Percentiles rank a stretch among this genome's conserved stretches.
Conservation (phyloP, 192 early-diverging fungal species). For the Podila clonocystis region DNA sequence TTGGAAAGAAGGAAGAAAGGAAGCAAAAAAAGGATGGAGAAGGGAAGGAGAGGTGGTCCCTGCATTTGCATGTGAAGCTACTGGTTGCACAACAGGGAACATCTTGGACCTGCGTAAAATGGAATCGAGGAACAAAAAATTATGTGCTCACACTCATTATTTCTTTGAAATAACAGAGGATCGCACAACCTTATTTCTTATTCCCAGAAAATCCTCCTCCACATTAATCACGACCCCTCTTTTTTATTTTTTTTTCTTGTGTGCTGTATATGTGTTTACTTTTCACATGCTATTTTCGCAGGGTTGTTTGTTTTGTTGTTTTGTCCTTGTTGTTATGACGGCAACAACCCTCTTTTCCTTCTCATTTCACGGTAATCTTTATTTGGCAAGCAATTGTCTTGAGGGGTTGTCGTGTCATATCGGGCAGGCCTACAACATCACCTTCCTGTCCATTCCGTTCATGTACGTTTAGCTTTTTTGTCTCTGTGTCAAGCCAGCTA, state of each 20-base stretch:
- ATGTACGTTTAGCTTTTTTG: background rate
- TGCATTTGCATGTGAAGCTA: slow-evolving; percentile 2
- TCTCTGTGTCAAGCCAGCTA: too few species aligned
- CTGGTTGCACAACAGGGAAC: background rate
- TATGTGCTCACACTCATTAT: too few species aligned
- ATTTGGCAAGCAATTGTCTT: background rate
- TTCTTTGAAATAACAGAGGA: background rate
- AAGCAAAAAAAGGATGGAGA: background rate
- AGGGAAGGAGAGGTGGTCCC: background rate
- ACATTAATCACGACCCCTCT: background rate
- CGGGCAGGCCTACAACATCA: background rate
- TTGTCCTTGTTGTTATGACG: background rate
- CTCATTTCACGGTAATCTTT: background rate
- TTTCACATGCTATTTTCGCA: slow-evolving; percentile 6
- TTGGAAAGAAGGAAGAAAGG: background rate
- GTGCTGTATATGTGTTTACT: background rate
- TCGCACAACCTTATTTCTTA: background rate
- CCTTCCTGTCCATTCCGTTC: background rate
- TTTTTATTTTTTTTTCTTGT: too few species aligned
- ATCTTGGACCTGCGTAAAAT: background rate
- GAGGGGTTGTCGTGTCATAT: background rate
- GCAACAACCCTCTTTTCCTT: background rate
- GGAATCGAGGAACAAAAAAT: background rate
- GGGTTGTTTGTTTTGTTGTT: background rate
- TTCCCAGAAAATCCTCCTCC: background rate